Conservation (phyloP, 1,284 basidiomycete species). For the Rhodotorula mucilaginosa region DNA sequence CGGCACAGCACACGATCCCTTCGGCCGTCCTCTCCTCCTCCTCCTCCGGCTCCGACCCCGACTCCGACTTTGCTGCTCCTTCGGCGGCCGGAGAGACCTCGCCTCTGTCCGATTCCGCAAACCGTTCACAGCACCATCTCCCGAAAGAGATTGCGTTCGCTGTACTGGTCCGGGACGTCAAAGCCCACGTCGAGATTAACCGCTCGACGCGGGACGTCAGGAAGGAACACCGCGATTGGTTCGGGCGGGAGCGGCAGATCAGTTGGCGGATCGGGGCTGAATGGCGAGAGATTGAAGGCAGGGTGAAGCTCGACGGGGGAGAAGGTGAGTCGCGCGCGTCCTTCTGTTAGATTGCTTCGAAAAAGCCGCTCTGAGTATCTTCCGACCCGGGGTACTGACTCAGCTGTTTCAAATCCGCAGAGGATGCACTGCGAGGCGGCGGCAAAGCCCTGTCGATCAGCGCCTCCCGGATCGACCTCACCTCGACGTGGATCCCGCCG, state of each 20-base stretch:
- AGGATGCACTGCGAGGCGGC: slow-evolving; percentile 20
- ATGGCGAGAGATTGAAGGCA: slow-evolving; percentile 41
- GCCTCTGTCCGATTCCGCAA: background rate
- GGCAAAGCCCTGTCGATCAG: slow-evolving; percentile 36
- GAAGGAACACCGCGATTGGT: slow-evolving; percentile 31
- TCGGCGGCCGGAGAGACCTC: too few species aligned
- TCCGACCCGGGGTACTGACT: too few species aligned
- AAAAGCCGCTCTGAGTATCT: background rate
- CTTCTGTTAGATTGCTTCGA: too few species aligned
- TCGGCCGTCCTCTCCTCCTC: slow-evolving; percentile 14
- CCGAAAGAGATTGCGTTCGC: slow-evolving; percentile 35
- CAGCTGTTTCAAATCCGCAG: background rate
- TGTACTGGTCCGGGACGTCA: slow-evolving; percentile 12
- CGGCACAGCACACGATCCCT: slow-evolving; percentile 33
- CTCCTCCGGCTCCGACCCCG: slow-evolving; percentile 2
- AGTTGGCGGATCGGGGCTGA: slow-evolving; percentile 16
- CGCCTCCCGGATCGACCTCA: slow-evolving; percentile 30
- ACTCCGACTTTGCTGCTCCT: too few species aligned
- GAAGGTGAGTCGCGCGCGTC: slow-evolving; percentile 19
- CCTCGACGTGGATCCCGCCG: slow-evolving; percentile 41
- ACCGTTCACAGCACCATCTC: slow-evolving; percentile 1
- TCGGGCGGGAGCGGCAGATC: slow-evolving; percentile 25
- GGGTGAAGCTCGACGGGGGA: slow-evolving; percentile 23
- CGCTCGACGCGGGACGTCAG: slow-evolving; percentile 7
- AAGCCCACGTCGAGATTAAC: slow-evolving; percentile 16